Conservation (phyloP, 2,329 filamentous ascomycete genomes). For the Fusarium newnesense region DNA sequence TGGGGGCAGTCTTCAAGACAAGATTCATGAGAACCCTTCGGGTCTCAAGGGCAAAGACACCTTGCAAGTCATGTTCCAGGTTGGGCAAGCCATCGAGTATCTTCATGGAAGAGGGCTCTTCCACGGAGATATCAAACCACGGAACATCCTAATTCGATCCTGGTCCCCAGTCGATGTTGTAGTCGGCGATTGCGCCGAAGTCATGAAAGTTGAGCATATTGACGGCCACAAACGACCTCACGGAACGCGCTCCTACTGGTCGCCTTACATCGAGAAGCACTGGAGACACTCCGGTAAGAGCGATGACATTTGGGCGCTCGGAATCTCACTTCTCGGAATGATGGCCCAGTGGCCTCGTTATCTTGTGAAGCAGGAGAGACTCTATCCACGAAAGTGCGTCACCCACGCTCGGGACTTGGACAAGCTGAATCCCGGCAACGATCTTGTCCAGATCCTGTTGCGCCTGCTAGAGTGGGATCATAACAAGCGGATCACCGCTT, state of each 20-base stretch:
- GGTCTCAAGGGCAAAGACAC: constrained; percentile 33
- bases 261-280: constrained; percentile 43
- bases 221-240: constrained; percentile 13
- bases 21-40: constrained; percentile 38
- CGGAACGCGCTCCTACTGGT: constrained; percentile 46
- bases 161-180: constrained; percentile 45
- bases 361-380: constrained; percentile 19
- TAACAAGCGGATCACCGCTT: constrained; percentile 31
- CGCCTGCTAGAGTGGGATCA: constrained; percentile 38
- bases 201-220: constrained; percentile 31
- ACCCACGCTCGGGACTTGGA: constrained; percentile 38
- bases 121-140: constrained; percentile 48
- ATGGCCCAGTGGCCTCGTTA: constrained; percentile 44
- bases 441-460: constrained; percentile 35
- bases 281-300: constrained; percentile 35
- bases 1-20: constrained; percentile 42
- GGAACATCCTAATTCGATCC: constrained; percentile 46
- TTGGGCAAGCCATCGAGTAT: constrained; percentile 41
- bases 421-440: constrained; percentile 40
- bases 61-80: constrained; percentile 37
- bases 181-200: constrained; percentile 47
- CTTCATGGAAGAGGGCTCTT: constrained; percentile 40
- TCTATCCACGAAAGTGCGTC: constrained; percentile 41
- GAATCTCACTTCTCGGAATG: constrained; percentile 46
- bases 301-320: constrained; percentile 51